Evolutionary conservation across 371 early-diverging fungal genomes (phyloP), one percentile per base, ranked within the genome.

Genomic region (Mortierella sp.): DNA sequence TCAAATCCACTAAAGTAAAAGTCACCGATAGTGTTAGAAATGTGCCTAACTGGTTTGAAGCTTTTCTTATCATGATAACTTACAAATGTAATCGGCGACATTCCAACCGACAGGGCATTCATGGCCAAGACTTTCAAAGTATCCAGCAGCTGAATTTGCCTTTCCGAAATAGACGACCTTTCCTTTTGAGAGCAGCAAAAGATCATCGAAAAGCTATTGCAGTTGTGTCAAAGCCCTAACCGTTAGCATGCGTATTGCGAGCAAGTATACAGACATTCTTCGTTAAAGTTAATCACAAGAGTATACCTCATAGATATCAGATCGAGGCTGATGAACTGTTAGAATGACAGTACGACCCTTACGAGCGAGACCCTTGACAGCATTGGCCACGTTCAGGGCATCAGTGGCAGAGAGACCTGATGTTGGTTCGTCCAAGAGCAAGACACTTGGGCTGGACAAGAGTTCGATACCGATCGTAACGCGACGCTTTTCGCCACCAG

Each of bases 251-350:
- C n/a, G 16, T 50, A 50, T n/a, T 50, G 16, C 16, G n/a, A n/a
- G n/a, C n/a, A 11, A 10, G 2, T 16, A 4, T 11, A 40, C 40
- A 33, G 5, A 19, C 2, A 16, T 21, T 0, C 16, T n/a, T 38
- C 38, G 21, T 33, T 6, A 33, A 13, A 21, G 40, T 4, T 22
- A 9, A n/a, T 16, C 36, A 38, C 16, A 0, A 1, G 8, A 13
- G 9, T 9, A 47, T 76, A 76, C 76, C 70, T 80, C 87, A 36
- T 94, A 94, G 62, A 97, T 95, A 61, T 97, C 94, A 1, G 94
- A 92, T 13, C 97, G 91, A 10, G 98, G 98, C 74, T 97, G 98
- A 75, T 98, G 97, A 32, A 97, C 95, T 5, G 95, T 96, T 73
- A 96, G 92, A 13, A 97, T 87, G 52, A 98, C 91, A 3, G 97